Evolutionary conservation across 2,329 filamentous ascomycete genomes (phyloP).

Genomic region (Aspergillus sp.): DNA sequence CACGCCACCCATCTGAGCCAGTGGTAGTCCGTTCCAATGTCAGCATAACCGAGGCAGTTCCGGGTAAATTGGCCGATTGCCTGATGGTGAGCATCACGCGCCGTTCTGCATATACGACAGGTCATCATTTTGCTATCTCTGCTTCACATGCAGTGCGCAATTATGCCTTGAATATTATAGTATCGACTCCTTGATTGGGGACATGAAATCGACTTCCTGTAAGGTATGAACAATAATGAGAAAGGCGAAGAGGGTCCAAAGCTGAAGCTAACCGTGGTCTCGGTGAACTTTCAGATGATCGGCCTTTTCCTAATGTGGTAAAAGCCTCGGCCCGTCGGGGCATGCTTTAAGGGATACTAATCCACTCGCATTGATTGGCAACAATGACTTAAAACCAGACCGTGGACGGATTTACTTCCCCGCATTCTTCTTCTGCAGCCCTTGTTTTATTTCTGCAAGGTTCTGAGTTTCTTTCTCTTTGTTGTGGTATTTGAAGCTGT

Average conservation of each 20-base stretch:
- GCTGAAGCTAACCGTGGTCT: background rate
- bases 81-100: background rate
- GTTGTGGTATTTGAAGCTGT: background rate
- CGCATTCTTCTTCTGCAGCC: background rate
- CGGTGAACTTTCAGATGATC: background rate
- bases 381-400: background rate
- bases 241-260: background rate
- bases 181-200: no score
- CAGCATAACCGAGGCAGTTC: background rate
- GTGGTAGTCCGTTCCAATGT: background rate
- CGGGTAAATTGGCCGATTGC: background rate
- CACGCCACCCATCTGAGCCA: background rate
- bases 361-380: conserved; percentile 18
- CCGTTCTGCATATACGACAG: background rate
- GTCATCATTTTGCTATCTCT: background rate
- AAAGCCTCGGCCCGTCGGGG: conserved; percentile 17
- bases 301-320: conserved; percentile 12
- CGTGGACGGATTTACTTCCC: background rate
- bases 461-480: background rate
- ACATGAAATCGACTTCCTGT: no score
- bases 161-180: no score
- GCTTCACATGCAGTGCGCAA: background rate
- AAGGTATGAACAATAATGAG: no score
- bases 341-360: conserved; percentile 9
- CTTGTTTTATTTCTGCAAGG: background rate